Conservation (phyloP, 208 protist species). For the Crithidia sp. region DNA sequence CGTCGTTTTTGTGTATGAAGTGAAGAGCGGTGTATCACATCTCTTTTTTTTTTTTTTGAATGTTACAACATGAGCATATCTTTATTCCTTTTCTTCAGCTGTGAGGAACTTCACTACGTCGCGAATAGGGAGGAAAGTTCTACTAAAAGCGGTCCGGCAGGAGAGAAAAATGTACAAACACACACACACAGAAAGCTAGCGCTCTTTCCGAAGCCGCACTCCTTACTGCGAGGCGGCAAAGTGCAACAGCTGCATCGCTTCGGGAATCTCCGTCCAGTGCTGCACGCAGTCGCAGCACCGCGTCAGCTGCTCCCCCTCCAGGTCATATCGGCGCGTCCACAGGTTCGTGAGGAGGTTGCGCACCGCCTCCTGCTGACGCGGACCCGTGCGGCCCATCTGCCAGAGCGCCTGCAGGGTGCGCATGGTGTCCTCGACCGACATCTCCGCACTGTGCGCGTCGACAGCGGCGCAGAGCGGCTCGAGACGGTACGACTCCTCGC, state of each 20-base stretch:
- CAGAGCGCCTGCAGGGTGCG: conserved; percentile 63
- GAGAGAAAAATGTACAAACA: background rate
- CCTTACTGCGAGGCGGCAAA: conserved; percentile 31
- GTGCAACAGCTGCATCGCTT: conserved; percentile 27
- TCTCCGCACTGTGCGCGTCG: conserved; percentile 50
- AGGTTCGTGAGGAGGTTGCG: conserved; percentile 66
- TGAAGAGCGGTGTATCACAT: too few relatives aligned
- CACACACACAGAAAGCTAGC: background rate
- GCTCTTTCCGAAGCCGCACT: background rate
- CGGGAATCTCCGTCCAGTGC: conserved; percentile 17
- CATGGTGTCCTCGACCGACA: conserved; percentile 68
- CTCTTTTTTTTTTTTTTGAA: too few relatives aligned
- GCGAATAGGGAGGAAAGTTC: too few relatives aligned
- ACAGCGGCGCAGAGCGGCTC: conserved; percentile 74
- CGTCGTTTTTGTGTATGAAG: too few relatives aligned
- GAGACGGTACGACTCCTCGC: conserved; percentile 61
- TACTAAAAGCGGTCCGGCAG: background rate
- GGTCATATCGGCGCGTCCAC: conserved; percentile 47
- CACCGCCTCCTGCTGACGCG: conserved; percentile 38
- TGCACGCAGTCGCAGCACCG: conserved; percentile 36
- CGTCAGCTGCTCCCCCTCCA: conserved; percentile 56
- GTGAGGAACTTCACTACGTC: too few relatives aligned
- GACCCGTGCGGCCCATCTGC: conserved; percentile 48
- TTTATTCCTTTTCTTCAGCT: too few relatives aligned
- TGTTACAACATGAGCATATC: too few relatives aligned